These are phyloP conservation scores for Tephrocybe sp. DNA, from an alignment of 768 basidiomycete genomes.

Conservation along the genomic window DNA sequence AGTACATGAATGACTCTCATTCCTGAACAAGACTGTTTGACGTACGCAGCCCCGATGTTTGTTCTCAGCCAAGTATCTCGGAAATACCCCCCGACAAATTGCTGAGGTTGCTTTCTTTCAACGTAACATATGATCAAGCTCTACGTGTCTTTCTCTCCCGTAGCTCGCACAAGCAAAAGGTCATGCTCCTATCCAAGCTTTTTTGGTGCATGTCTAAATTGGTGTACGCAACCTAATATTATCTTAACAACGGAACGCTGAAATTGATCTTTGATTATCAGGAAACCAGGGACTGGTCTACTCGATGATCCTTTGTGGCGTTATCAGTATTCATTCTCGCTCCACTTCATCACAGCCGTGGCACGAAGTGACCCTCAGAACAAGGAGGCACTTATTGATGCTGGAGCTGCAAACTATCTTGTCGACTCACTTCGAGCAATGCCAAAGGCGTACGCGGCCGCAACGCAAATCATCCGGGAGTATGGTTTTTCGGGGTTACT, in stretches of 20 bases:
- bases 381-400: slow-evolving; percentile 9
- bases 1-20: neutral
- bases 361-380: slow-evolving; percentile 2
- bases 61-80: slow-evolving; percentile 14
- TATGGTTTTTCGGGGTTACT: slow-evolving; percentile 8
- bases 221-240: slow-evolving; percentile 4
- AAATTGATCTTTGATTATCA: neutral
- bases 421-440: slow-evolving; percentile 7
- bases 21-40: neutral
- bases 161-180: slow-evolving; percentile 6
- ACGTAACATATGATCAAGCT: slow-evolving; percentile 17
- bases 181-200: slow-evolving; percentile 8
- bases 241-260: no score
- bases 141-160: slow-evolving; percentile 14
- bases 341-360: slow-evolving; percentile 10
- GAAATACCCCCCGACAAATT: slow-evolving; percentile 8
- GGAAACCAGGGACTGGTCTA: neutral
- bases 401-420: slow-evolving; percentile 12
- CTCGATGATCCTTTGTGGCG: slow-evolving; percentile 2
- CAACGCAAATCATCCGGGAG: slow-evolving; percentile 6
- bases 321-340: slow-evolving; percentile 14
- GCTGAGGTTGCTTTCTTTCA: slow-evolving; percentile 6
- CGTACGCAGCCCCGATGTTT: slow-evolving; percentile 6
- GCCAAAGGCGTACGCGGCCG: slow-evolving; percentile 2
- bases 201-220: slow-evolving; percentile 5